phyloP scores from a whole-genome alignment of 1,284 basidiomycete species.

The Sanghuangporus baumii region DNA sequence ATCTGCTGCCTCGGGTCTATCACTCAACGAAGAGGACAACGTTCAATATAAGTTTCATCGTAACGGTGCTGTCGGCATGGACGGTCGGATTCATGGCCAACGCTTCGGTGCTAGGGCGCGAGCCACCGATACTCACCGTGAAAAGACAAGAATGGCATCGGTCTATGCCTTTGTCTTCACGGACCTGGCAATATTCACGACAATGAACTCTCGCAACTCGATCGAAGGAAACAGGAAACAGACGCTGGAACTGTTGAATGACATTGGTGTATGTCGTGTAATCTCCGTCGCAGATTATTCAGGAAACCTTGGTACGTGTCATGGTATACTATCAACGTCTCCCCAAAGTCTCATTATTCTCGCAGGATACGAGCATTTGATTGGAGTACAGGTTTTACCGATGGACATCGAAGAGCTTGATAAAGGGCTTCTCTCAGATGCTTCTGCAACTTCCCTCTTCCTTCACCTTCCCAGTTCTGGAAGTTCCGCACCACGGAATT shows the following conservation, averaged over 20 bases:
- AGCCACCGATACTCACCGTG: not conserved
- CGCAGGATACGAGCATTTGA: slow-evolving; percentile 27
- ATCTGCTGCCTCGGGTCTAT: slow-evolving; percentile 8
- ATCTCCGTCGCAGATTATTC: slow-evolving; percentile 11
- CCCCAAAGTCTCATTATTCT: not conserved
- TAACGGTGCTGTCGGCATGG: not conserved
- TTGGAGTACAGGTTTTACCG: slow-evolving; percentile 52
- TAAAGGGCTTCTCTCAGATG: slow-evolving; percentile 35
- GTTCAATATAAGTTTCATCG: not conserved
- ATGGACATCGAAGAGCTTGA: slow-evolving; percentile 38
- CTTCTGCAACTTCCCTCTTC: slow-evolving; percentile 25
- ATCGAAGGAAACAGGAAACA: not conserved
- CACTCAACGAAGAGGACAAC: not conserved
- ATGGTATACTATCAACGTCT: not conserved
- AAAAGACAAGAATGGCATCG: slow-evolving; percentile 19
- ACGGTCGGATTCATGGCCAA: not conserved
- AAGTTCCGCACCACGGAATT: slow-evolving; percentile 1
- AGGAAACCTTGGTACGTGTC: slow-evolving; percentile 16
- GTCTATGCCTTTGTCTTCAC: slow-evolving; percentile 47
- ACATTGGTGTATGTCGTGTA: slow-evolving; percentile 15
- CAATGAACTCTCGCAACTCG: slow-evolving; percentile 12
- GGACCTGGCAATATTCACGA: slow-evolving; percentile 43
- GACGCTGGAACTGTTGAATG: slow-evolving; percentile 12
- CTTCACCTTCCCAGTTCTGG: slow-evolving; percentile 13
- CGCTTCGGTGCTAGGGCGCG: not conserved